phyloP scores from a whole-genome alignment of 2,329 filamentous ascomycete species.

The Calonectria pauciramosa region DNA sequence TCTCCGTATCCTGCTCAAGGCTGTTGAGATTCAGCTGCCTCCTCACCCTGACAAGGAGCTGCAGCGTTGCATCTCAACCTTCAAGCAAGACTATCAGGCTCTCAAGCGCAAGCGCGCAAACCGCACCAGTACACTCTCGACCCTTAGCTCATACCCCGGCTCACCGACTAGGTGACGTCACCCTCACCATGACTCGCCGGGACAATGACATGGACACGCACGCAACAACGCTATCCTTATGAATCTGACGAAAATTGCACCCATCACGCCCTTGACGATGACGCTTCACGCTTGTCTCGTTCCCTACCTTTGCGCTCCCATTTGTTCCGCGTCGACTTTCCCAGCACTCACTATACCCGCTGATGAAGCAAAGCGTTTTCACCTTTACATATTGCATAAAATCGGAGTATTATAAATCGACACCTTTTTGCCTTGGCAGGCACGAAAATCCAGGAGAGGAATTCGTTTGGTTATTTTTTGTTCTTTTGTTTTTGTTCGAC shows the following conservation, averaged over 20 bases:
- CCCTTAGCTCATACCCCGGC: slow-evolving; percentile 42
- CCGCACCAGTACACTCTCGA: slow-evolving; percentile 48
- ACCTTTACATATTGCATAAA: slow-evolving; percentile 34
- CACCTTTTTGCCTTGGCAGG: slow-evolving; percentile 10
- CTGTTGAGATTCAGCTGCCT: slow-evolving; percentile 71
- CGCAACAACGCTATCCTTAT: slow-evolving; percentile 32
- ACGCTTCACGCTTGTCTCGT: slow-evolving; percentile 33
- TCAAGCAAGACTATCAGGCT: slow-evolving; percentile 70
- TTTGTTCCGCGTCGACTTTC: slow-evolving; percentile 22
- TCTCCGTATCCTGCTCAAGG: slow-evolving; percentile 73
- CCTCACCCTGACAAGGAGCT: slow-evolving; percentile 68
- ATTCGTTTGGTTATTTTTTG: slow-evolving; percentile 4
- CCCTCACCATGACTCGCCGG: slow-evolving; percentile 11
- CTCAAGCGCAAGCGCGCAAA: slow-evolving; percentile 62
- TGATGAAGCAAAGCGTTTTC: slow-evolving; percentile 36
- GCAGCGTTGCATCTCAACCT: slow-evolving; percentile 69
- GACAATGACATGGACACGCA: slow-evolving; percentile 24
- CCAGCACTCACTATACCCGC: slow-evolving; percentile 36
- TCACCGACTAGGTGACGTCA: slow-evolving; percentile 33
- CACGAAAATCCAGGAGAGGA: slow-evolving; percentile 6
- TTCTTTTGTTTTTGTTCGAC: slow-evolving; percentile 5
- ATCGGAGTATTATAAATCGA: slow-evolving; percentile 30
- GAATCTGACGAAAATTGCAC: slow-evolving; percentile 38
- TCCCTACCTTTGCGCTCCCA: slow-evolving; percentile 22
- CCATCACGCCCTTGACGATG: slow-evolving; percentile 29